Evolutionary conservation across 202 grass and related monocot species (phyloP).

Genomic region (Carex arenaria): DNA sequence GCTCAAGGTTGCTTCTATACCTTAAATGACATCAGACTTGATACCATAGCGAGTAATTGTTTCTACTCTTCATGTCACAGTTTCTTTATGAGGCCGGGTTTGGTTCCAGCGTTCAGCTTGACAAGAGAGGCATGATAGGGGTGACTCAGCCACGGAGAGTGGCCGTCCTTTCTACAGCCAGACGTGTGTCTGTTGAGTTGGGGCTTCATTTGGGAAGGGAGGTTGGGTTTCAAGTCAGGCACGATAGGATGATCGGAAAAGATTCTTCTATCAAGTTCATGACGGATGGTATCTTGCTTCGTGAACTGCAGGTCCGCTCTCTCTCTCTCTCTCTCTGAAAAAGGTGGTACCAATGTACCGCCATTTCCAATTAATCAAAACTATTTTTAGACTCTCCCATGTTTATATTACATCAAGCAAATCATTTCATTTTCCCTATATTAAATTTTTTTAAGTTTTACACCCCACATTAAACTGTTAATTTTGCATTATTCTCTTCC

Average conservation of each 20-base stretch:
- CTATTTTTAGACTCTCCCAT: background rate
- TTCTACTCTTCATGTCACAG: slow-evolving; percentile 26
- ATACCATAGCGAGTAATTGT: background rate
- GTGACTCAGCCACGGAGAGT: slow-evolving; percentile 97
- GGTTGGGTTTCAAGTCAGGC: slow-evolving; percentile 97
- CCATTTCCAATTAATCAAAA: background rate
- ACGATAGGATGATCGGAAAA: slow-evolving; percentile 75
- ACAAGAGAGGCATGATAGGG: slow-evolving; percentile 90
- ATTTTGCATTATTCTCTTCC: background rate
- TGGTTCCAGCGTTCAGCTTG: slow-evolving; percentile 61
- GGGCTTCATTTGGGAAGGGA: slow-evolving; percentile 75
- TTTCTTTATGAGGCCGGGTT: slow-evolving; percentile 97
- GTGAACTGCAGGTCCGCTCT: slow-evolving; percentile 71
- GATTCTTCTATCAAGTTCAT: slow-evolving; percentile 95
- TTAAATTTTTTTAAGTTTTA: background rate
- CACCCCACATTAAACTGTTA: background rate
- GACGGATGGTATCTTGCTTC: slow-evolving; percentile 97
- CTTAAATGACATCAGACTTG: background rate
- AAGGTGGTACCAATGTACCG: background rate
- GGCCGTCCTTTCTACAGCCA: slow-evolving; percentile 88
- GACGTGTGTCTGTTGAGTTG: slow-evolving; percentile 81
- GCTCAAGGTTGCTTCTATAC: background rate
- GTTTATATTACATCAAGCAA: background rate
- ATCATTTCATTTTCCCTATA: background rate
- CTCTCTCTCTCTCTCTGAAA: slow-evolving; percentile 9